Evolutionary conservation across 495 filamentous ascomycete species (phyloP).

Genomic region (Penicillium macrosclerotiorum): DNA sequence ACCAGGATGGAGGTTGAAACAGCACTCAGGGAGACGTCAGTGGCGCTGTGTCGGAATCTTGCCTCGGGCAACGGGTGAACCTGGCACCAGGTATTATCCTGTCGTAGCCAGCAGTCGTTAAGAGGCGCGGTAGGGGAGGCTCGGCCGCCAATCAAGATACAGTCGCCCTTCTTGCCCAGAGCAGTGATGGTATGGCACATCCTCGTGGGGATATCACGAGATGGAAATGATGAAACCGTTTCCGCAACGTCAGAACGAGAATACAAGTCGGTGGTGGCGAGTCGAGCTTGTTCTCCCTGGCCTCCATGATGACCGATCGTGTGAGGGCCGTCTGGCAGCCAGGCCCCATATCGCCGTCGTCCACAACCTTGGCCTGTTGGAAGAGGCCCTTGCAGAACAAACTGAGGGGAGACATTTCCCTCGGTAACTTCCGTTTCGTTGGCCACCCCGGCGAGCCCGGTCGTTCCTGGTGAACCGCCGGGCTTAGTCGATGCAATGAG

Average conservation of each 20-base stretch:
- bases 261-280: slow-evolving; percentile 62
- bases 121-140: slow-evolving; percentile 66
- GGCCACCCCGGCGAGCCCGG: neutral
- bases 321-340: slow-evolving; percentile 34
- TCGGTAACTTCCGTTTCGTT: neutral
- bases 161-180: slow-evolving; percentile 41
- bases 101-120: slow-evolving; percentile 70
- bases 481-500: slow-evolving; percentile 54
- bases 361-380: slow-evolving; percentile 10
- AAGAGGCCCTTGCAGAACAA: slow-evolving; percentile 21
- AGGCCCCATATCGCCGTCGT: slow-evolving; percentile 44
- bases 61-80: slow-evolving; percentile 60
- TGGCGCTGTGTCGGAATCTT: slow-evolving; percentile 71
- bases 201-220: slow-evolving; percentile 48
- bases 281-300: slow-evolving; percentile 56
- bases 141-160: slow-evolving; percentile 74
- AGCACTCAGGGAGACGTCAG: slow-evolving; percentile 39
- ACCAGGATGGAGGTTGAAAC: slow-evolving; percentile 51
- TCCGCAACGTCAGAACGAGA: slow-evolving; percentile 16
- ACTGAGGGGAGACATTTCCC: slow-evolving; percentile 13
- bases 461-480: neutral
- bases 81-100: slow-evolving; percentile 57
- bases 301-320: slow-evolving; percentile 57
- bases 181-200: slow-evolving; percentile 78
- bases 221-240: slow-evolving; percentile 19